A percentile compares a stretch with the other conserved stretches of the same genome.
Evolutionary conservation across 2,329 filamentous ascomycete genomes (phyloP).

Genomic region (Cercospora zeae-maydis): DNA sequence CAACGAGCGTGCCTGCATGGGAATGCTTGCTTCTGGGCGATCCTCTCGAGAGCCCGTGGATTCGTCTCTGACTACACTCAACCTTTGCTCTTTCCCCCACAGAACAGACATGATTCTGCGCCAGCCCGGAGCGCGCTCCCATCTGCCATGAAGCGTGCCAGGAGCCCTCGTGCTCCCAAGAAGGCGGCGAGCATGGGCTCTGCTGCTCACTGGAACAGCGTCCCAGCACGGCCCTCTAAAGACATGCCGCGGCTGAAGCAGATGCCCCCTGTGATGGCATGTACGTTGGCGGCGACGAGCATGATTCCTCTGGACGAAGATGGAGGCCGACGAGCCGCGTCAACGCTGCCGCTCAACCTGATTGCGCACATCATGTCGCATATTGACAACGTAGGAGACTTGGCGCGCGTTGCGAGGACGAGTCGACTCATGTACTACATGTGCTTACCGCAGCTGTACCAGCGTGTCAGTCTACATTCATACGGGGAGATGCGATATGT

Average conservation of each 20-base stretch:
- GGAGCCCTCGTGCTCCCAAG: conserved; percentile 2
- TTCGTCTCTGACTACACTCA: neutral
- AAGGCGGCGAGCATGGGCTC: conserved; percentile 1
- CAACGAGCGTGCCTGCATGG: neutral
- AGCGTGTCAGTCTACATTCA: conserved; percentile 53
- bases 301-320: conserved; percentile 2
- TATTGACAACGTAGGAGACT: conserved; percentile 57
- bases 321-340: conserved; percentile 15
- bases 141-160: conserved; percentile 5
- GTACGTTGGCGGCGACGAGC: conserved; percentile 29
- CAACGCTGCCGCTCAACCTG: conserved; percentile 54
- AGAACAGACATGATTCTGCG: neutral
- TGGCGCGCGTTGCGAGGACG: conserved; percentile 58
- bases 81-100: neutral
- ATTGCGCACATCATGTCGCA: conserved; percentile 56
- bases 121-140: neutral
- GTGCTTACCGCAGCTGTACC: conserved; percentile 59
- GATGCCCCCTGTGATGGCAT: conserved; percentile 30
- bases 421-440: conserved; percentile 63
- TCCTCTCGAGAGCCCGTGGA: neutral
- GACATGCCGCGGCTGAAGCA: conserved; percentile 4
- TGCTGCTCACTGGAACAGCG: neutral
- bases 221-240: neutral
- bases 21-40: neutral
- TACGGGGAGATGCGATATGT: conserved; percentile 58